Conservation (phyloP, 108 stramenopile species). For the Skeletonema marinoi region DNA sequence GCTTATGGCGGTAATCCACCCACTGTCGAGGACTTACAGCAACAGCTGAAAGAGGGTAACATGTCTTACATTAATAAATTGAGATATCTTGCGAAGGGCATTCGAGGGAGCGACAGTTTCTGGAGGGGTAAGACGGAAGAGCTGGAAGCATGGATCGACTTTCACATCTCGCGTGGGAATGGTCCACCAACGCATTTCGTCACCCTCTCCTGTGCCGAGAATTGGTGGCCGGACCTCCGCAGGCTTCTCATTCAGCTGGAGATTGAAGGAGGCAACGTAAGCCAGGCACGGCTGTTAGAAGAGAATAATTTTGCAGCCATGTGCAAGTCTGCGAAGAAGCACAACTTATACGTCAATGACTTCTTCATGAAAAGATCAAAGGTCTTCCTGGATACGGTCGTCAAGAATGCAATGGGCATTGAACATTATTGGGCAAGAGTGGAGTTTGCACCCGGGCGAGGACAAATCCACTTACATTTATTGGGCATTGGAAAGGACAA, state of each 20-base stretch:
- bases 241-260: constrained; percentile 14
- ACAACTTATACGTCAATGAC: constrained; percentile 9
- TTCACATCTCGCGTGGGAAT: no score
- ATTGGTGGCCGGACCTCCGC: constrained; percentile 36
- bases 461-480: constrained; percentile 31
- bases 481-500: constrained; percentile 18
- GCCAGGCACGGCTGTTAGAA: background rate
- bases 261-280: background rate
- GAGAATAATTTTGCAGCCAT: background rate
- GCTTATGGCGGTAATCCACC: no score
- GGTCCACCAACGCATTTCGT: no score
- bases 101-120: no score
- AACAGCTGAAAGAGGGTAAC: no score
- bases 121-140: no score
- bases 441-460: constrained; percentile 24
- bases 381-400: constrained; percentile 4
- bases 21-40: no score
- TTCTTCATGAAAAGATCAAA: constrained; percentile 26
- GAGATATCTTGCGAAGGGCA: no score
- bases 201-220: constrained; percentile 13
- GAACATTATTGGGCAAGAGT: constrained; percentile 28
- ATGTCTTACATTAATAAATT: no score
- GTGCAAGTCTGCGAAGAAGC: background rate
- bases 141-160: no score
- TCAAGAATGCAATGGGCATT: background rate